phyloP scores from a whole-genome alignment of 129 eudicot species.

The Logfia minima region DNA sequence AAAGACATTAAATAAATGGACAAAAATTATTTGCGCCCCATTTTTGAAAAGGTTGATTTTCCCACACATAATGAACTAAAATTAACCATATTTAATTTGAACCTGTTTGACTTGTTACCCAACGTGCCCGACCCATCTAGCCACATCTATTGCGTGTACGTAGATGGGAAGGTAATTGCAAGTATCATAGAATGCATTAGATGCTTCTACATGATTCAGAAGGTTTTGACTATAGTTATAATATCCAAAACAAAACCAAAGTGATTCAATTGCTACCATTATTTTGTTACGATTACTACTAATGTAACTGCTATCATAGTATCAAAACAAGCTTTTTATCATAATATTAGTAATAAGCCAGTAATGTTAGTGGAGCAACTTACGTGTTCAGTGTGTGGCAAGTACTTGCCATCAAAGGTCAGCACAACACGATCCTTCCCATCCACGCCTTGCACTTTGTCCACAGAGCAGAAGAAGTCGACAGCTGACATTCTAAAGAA shows the following conservation, averaged over 20 bases:
- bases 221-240: neutral
- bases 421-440: conserved; percentile 92
- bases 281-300: neutral
- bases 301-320: neutral
- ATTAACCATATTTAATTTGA: neutral
- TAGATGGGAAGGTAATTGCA: neutral
- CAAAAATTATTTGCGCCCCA: neutral
- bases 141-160: neutral
- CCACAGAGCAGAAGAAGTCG: conserved; percentile 95
- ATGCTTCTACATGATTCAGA: neutral
- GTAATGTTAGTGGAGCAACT: conserved; percentile 25
- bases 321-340: neutral
- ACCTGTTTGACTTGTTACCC: neutral
- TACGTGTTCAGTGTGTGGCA: conserved; percentile 89
- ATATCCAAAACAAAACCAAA: neutral
- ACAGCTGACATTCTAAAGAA: conserved; percentile 87
- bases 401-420: conserved; percentile 92
- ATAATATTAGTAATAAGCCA: neutral
- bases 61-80: neutral
- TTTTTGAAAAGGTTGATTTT: neutral
- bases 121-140: neutral
- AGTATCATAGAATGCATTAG: neutral
- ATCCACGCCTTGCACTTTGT: conserved; percentile 89
- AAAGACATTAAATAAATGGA: neutral
- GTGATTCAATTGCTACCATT: neutral